Percentiles rank a stretch among this genome's conserved stretches.
phyloP scores from a whole-genome alignment of 805 yeast species.

The Yarrowia hollandica region DNA sequence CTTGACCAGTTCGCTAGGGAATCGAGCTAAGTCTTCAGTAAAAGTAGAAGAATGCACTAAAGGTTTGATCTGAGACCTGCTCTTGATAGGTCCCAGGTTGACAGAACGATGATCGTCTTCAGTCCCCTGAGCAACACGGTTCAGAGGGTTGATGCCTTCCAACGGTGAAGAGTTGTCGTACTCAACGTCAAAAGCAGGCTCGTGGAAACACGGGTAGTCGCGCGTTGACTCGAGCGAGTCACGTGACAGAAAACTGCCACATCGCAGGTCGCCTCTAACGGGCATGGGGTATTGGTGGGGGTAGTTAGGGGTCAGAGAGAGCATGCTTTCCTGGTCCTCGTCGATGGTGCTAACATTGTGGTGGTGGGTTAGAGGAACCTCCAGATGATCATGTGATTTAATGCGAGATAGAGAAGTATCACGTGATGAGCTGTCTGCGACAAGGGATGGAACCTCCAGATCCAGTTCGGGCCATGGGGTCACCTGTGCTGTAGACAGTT shows the following conservation, averaged over 20 bases:
- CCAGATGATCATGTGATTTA: constrained; percentile 16
- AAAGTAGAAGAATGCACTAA: not conserved
- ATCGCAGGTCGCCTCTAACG: not conserved
- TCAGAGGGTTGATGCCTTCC: constrained; percentile 7
- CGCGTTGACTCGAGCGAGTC: not conserved
- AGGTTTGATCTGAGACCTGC: not conserved
- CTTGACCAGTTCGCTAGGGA: constrained; percentile 13
- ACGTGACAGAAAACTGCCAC: not conserved
- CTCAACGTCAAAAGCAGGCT: not conserved
- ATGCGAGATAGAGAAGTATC: not conserved
- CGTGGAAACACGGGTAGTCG: constrained; percentile 14
- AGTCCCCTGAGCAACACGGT: not conserved
- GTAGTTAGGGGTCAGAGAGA: not conserved
- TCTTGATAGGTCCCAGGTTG: not conserved
- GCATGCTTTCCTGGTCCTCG: constrained; percentile 4
- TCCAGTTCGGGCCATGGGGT: constrained; percentile 15
- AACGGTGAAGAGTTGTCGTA: constrained; percentile 11
- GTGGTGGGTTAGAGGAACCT: not conserved
- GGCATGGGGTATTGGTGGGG: constrained; percentile 18
- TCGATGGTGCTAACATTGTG: constrained; percentile 1
- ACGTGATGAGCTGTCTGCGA: not conserved
- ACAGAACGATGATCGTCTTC: not conserved
- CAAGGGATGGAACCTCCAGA: not conserved
- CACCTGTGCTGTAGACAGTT: not conserved
- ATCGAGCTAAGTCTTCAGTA: not conserved